These are phyloP conservation scores for Irpex rosettiformis DNA, from an alignment of 1,284 basidiomycete genomes.

Conservation along the genomic window DNA sequence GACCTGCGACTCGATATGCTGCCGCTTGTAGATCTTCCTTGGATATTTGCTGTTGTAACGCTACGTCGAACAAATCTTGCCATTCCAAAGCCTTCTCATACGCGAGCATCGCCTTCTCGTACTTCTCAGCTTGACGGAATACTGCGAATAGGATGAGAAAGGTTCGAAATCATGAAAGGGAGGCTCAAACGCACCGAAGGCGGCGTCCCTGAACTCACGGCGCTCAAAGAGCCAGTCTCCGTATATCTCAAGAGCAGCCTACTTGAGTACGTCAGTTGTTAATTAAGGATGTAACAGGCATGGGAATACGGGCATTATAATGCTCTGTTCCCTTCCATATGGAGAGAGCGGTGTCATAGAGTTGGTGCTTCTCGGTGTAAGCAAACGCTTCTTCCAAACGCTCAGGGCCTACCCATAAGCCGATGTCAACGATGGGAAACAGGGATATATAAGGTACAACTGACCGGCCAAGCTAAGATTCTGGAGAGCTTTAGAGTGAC, in stretches of 20 bases:
- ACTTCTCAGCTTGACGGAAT: slow-evolving; percentile 64
- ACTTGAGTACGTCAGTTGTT: too few species aligned
- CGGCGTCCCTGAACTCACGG: slow-evolving; percentile 82
- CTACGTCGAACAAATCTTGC: slow-evolving; percentile 88
- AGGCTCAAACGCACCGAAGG: slow-evolving; percentile 53
- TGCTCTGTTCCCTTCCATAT: slow-evolving; percentile 68
- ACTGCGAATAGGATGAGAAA: slow-evolving; percentile 39
- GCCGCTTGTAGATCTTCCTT: slow-evolving; percentile 57
- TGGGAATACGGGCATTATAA: slow-evolving; percentile 49
- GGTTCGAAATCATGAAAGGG: neutral
- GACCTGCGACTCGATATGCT: slow-evolving; percentile 78
- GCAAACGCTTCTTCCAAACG: slow-evolving; percentile 77
- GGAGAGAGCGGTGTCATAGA: slow-evolving; percentile 72
- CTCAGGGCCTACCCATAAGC: slow-evolving; percentile 45
- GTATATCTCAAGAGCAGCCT: slow-evolving; percentile 69
- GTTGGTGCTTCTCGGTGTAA: slow-evolving; percentile 78
- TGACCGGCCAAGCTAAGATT: slow-evolving; percentile 76
- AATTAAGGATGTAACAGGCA: too few species aligned
- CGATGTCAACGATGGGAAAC: slow-evolving; percentile 3
- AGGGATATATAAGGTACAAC: slow-evolving; percentile 12
- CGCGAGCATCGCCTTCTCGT: slow-evolving; percentile 76
- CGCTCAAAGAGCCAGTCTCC: slow-evolving; percentile 89
- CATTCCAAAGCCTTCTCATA: slow-evolving; percentile 86
- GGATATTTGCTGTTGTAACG: slow-evolving; percentile 41
- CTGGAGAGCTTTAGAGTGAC: slow-evolving; percentile 71